Evolutionary conservation across 2,329 filamentous ascomycete genomes (phyloP).

Genomic region (Phyllosticta citriasiana): DNA sequence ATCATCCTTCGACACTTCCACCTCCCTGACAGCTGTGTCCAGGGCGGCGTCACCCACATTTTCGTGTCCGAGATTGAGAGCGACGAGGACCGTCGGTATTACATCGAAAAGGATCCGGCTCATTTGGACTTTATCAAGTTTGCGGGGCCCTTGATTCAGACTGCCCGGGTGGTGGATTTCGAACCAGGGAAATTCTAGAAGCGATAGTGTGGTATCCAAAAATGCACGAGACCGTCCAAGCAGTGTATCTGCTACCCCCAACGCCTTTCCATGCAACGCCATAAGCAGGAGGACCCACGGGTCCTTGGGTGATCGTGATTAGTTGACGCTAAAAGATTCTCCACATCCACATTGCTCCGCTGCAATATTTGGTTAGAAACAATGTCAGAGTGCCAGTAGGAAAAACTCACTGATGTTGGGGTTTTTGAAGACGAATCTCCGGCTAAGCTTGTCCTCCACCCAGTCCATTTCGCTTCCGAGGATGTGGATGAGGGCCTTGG

Average conservation of each 20-base stretch:
- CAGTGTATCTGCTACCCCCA: neutral
- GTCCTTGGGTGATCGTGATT: conserved; percentile 14
- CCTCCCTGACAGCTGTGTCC: neutral
- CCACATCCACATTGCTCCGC: conserved; percentile 95
- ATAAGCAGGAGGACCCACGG: conserved; percentile 9
- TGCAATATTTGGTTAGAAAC: conserved; percentile 32
- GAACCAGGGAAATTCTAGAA: conserved; percentile 39
- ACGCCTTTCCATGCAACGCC: conserved; percentile 19
- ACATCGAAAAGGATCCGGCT: conserved; percentile 53
- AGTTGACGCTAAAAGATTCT: conserved; percentile 69
- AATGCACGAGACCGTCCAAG: neutral
- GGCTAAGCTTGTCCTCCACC: conserved; percentile 88
- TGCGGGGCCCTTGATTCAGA: conserved; percentile 43
- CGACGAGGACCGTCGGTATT: conserved; percentile 57
- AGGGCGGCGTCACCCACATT: conserved; percentile 56
- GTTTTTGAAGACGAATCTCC: conserved; percentile 89
- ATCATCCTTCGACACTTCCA: neutral
- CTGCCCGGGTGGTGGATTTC: conserved; percentile 53
- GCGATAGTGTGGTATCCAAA: conserved; percentile 9
- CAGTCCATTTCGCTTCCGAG: conserved; percentile 99
- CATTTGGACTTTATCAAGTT: conserved; percentile 51
- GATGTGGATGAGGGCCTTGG: conserved; percentile 94
- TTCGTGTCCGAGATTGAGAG: conserved; percentile 60
- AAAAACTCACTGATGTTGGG: conserved; percentile 86
- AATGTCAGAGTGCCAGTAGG: neutral